Evolutionary conservation across 2,329 filamentous ascomycete species (phyloP), one percentile per base, ranked within the genome.

Genomic region (Scedosporium dehoogii): DNA sequence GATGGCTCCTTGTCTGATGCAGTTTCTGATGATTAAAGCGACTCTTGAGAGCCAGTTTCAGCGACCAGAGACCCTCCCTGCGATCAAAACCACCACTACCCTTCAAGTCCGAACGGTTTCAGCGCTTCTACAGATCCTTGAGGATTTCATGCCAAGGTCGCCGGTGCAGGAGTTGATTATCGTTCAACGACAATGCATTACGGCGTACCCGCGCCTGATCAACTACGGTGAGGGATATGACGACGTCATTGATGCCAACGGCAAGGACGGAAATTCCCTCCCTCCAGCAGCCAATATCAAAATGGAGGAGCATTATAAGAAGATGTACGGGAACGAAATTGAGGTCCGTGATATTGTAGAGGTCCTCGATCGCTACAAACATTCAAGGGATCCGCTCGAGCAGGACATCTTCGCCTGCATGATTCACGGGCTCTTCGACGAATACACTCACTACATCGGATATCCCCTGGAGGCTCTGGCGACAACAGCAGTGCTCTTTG

Each of bases 351-450:
- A 91, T 62, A 90, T 99, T 66, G 89, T 99, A 60, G 87, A 90
- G 65, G 85, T 91, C 46, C 84, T 99, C 69, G 87, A 91, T 66
- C 83, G 85, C 62, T 96, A 96, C 77, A 97, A 99, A 73, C 86
- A 86, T 62, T 97, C 96, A 0, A 85, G 86, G 58, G 89, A 94
- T 64, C 83, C 91, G 1, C 78, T 88, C 16, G 91, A 97, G 64
- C 94, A 97, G 72, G 94, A 99, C 71, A 84, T 97, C 6, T 99
- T 99, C 72, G 90, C 93, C 14, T 97, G 93, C 76, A 99, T 99
- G 92, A 96, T 99, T 42, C 92, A 97, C 70, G 94, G 94, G 0
- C 79, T 99, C 3, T 97, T 99, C 69, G 94, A 99, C 69, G 94
- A 99, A 76, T 99, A 97, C 73, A 88, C 88, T 62, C 96, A 96